phyloP scores from a whole-genome alignment of 2,329 filamentous ascomycete species.

The Coleophoma cylindrospora region DNA sequence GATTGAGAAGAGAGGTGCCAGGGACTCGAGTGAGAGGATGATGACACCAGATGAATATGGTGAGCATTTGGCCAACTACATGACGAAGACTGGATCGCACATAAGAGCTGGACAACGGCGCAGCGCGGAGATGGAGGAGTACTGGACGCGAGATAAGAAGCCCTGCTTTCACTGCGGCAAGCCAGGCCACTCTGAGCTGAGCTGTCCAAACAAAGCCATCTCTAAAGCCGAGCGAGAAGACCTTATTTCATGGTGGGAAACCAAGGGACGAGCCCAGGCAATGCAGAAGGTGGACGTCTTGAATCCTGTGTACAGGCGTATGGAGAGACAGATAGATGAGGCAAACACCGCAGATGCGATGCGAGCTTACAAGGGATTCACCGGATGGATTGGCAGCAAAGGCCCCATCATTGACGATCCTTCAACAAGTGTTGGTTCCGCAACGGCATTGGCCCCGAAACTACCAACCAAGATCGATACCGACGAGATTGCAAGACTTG shows the following conservation, averaged over 20 bases:
- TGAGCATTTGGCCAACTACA: conserved; percentile 49
- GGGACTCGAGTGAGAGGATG: conserved; percentile 35
- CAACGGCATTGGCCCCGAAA: conserved; percentile 13
- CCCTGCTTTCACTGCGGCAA: not conserved
- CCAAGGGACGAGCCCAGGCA: not conserved
- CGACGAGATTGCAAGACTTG: conserved; percentile 6
- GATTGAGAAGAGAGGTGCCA: conserved; percentile 32
- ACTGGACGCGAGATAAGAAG: not conserved
- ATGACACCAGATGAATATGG: conserved; percentile 58
- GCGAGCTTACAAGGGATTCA: not conserved
- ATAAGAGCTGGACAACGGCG: conserved; percentile 9
- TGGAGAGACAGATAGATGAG: not conserved
- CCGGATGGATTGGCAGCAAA: conserved; percentile 1
- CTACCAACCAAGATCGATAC: conserved; percentile 12
- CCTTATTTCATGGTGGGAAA: not conserved
- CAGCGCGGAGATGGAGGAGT: conserved; percentile 4
- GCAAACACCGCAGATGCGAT: not conserved
- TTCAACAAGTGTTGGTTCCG: not conserved
- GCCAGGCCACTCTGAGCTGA: not conserved
- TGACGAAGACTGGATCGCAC: conserved; percentile 10
- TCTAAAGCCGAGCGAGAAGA: not conserved
- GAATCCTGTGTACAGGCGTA: not conserved
- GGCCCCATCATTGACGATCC: not conserved
- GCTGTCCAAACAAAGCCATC: not conserved
- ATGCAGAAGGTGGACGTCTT: not conserved